A percentile compares a stretch with the other conserved stretches of the same genome.
Evolutionary conservation across 768 basidiomycete species (phyloP).

Genomic region (Tephrocybe sp.): DNA sequence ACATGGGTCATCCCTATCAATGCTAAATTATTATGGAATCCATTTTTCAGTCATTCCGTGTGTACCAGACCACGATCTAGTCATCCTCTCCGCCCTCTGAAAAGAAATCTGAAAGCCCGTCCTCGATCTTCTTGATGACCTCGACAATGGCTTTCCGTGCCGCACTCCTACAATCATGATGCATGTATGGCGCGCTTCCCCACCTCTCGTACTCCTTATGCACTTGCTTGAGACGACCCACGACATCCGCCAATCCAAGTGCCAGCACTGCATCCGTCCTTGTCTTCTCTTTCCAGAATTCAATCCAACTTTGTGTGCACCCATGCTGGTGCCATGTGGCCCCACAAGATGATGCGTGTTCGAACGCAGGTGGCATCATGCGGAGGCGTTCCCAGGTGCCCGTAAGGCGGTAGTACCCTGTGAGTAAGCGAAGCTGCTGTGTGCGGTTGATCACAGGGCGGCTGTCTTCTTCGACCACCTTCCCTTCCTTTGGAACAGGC

Average conservation of each 20-base stretch:
- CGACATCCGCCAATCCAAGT: slow-evolving; percentile 63
- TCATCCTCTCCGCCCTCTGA: slow-evolving; percentile 27
- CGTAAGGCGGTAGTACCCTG: slow-evolving; percentile 70
- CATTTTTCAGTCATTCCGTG: not conserved
- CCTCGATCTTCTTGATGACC: slow-evolving; percentile 54
- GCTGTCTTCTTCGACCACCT: slow-evolving; percentile 41
- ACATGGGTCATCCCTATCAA: not conserved
- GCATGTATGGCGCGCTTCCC: slow-evolving; percentile 78
- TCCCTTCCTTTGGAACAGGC: slow-evolving; percentile 22
- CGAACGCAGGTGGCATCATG: slow-evolving; percentile 55
- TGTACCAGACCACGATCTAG: not conserved
- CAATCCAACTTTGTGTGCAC: slow-evolving; percentile 71
- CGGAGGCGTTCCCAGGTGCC: slow-evolving; percentile 67
- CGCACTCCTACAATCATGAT: slow-evolving; percentile 64
- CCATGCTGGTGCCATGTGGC: slow-evolving; percentile 73
- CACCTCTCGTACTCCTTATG: slow-evolving; percentile 69
- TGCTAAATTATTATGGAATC: no score
- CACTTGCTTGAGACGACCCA: slow-evolving; percentile 62
- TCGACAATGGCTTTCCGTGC: slow-evolving; percentile 60
- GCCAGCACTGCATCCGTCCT: slow-evolving; percentile 58
- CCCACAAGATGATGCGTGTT: slow-evolving; percentile 62
- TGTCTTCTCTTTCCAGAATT: slow-evolving; percentile 81
- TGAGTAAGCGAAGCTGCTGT: slow-evolving; percentile 66
- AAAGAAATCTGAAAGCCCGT: slow-evolving; percentile 66
- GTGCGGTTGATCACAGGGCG: slow-evolving; percentile 52